Evolutionary conservation across 208 protist genomes (phyloP), one percentile per base, ranked within the genome.

Genomic region (Leishmania major): DNA sequence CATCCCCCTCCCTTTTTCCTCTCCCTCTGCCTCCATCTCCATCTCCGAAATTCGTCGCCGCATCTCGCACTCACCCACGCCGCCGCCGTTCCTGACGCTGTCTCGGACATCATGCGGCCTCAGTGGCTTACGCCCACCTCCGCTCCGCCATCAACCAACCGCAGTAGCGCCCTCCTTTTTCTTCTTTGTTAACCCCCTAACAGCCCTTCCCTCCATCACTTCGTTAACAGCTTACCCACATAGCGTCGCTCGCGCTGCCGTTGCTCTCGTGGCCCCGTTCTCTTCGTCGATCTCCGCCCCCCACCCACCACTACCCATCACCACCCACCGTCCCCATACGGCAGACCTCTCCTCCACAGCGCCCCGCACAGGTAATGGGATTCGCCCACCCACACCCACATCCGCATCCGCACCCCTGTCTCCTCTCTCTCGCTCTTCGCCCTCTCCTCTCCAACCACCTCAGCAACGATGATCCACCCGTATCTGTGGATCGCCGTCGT

Each of bases 401-500:
- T n/a, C n/a, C n/a, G n/a, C 43, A 1, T 37, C 10, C 3, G 62
- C 43, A 7, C 72, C 31, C 40, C 64, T 51, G n/a, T 51, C 78
- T 75, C 15, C n/a, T 43, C 67, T 53, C n/a, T n/a, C n/a, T n/a
- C n/a, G n/a, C 47, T 49, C 45, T 47, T 55, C 10, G 17, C 2
- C 15, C 40, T 31, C 40, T 37, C 43, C 28, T 75, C 45, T 53
- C 31, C 28, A 22, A 11, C 45, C 43, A 1, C 49, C 31, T 59
- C 28, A 35, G 19, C 43, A 66, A 45, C 13, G 55, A 93, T 92
- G 90, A 62, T 89, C 13, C 72, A 86, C 81, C 90, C 90, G 45
- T 92, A 87, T 69, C 84, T 96, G 31, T 96, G 92, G 91, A 93
- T 97, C 57, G 84, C 91, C n/a, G 77, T 95, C 70, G 84, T 95